A percentile compares a stretch with the other conserved stretches of the same genome.
phyloP scores from a whole-genome alignment of 371 early-diverging fungal genomes.

The Circinella minor region DNA sequence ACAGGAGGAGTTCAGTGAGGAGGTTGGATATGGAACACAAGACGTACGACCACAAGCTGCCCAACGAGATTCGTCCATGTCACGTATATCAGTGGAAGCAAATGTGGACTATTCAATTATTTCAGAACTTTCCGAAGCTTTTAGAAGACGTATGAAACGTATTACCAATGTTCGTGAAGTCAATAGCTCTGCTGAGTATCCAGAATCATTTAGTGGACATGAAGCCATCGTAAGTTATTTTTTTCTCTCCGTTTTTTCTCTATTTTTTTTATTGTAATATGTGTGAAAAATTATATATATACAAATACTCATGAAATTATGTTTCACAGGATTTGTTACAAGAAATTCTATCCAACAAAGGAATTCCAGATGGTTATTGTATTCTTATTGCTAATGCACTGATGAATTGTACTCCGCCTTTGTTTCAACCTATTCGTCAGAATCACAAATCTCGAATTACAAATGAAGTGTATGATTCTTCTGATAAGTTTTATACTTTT shows the following conservation, averaged over 20 bases:
- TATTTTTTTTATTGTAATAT: neutral
- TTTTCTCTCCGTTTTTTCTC: neutral
- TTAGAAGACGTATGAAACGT: slow-evolving; percentile 25
- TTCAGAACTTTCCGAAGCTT: slow-evolving; percentile 25
- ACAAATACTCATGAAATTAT: neutral
- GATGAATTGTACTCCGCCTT: slow-evolving; percentile 36
- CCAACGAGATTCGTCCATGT: slow-evolving; percentile 12
- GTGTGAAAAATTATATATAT: neutral
- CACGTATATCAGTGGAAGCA: slow-evolving; percentile 6
- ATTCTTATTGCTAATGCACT: slow-evolving; percentile 39
- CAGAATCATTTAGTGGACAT: slow-evolving; percentile 49
- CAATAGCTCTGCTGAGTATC: slow-evolving; percentile 50
- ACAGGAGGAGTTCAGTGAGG: neutral
- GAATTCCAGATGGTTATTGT: slow-evolving; percentile 37
- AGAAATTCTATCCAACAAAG: slow-evolving; percentile 23
- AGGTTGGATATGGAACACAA: neutral
- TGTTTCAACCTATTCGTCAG: slow-evolving; percentile 47
- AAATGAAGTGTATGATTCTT: slow-evolving; percentile 39
- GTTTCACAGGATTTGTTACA: slow-evolving; percentile 23
- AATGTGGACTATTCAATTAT: slow-evolving; percentile 22
- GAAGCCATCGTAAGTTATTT: slow-evolving; percentile 48
- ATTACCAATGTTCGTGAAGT: slow-evolving; percentile 36
- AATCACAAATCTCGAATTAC: slow-evolving; percentile 50
- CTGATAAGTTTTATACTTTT: slow-evolving; percentile 47
- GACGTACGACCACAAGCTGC: neutral